phyloP scores from a whole-genome alignment of 2,329 filamentous ascomycete species.

The Atkinsonella texensis region DNA sequence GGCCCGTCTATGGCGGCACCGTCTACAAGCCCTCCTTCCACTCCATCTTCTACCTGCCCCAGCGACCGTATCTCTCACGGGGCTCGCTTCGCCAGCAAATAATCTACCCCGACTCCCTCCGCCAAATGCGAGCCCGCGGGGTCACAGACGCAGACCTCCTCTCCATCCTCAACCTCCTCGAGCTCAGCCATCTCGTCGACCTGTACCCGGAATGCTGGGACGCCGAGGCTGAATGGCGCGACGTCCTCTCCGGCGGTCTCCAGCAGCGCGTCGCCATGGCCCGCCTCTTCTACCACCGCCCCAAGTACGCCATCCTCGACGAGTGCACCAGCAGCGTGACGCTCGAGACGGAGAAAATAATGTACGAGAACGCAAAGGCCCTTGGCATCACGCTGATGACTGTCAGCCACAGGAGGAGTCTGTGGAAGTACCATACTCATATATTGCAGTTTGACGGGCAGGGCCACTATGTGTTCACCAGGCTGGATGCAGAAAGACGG shows the following conservation, averaged over 20 bases:
- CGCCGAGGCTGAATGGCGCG: conserved; percentile 91
- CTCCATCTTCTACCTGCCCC: conserved; percentile 96
- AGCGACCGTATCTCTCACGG: conserved; percentile 83
- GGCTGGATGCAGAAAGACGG: conserved; percentile 75
- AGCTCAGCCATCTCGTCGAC: conserved; percentile 72
- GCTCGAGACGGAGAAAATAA: conserved; percentile 82
- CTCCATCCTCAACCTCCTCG: conserved; percentile 63
- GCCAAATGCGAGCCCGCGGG: conserved; percentile 75
- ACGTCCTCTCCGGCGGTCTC: conserved; percentile 80
- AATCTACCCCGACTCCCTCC: conserved; percentile 83
- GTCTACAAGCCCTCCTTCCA: conserved; percentile 85
- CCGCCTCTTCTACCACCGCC: conserved; percentile 82
- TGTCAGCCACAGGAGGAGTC: conserved; percentile 75
- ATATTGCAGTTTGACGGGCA: conserved; percentile 97
- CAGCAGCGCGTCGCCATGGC: conserved; percentile 98
- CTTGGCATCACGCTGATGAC: conserved; percentile 95
- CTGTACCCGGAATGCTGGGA: conserved; percentile 74
- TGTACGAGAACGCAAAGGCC: conserved; percentile 93
- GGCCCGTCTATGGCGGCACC: conserved; percentile 93
- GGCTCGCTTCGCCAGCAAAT: conserved; percentile 93
- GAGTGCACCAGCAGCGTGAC: conserved; percentile 96
- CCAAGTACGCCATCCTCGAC: conserved; percentile 89
- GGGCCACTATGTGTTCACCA: conserved; percentile 81
- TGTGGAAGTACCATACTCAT: conserved; percentile 93
- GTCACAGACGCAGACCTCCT: conserved; percentile 73